Conservation (phyloP, 352 stramenopile genomes). For the Pythium sp. region DNA sequence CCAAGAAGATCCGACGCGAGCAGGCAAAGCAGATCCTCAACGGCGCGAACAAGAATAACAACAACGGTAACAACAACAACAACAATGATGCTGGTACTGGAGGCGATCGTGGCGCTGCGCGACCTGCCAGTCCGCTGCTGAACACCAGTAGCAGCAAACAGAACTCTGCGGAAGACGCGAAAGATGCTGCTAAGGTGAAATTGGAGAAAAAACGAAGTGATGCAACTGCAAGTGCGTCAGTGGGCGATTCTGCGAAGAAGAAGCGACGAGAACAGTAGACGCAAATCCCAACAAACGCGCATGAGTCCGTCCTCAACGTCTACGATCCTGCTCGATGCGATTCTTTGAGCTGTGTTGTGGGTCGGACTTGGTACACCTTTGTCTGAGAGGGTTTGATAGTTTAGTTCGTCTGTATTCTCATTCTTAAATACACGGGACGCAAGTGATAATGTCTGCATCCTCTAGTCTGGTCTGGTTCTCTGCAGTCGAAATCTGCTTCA, state of each 20-base stretch:
- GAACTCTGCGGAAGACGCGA: constrained; percentile 11
- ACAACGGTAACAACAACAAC: constrained; percentile 29
- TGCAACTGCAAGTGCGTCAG: neutral
- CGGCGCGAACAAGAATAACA: constrained; percentile 25
- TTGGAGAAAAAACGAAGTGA: constrained; percentile 33
- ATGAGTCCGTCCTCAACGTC: neutral
- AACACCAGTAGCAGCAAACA: constrained; percentile 5
- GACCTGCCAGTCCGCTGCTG: constrained; percentile 7
- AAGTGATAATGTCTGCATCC: constrained; percentile 5
- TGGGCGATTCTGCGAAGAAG: constrained; percentile 41
- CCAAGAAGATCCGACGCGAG: constrained; percentile 87
- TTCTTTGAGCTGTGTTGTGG: neutral
- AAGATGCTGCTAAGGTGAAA: constrained; percentile 27
- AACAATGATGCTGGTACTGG: constrained; percentile 26
- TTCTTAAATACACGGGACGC: constrained; percentile 7
- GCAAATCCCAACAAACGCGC: neutral
- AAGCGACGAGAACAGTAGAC: constrained; percentile 52
- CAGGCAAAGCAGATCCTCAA: constrained; percentile 70
- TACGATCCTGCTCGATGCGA: neutral
- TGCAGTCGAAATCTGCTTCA: constrained; percentile 20
- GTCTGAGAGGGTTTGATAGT: neutral
- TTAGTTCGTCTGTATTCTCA: neutral
- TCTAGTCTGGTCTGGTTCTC: neutral
- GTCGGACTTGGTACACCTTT: neutral
- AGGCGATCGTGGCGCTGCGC: neutral